These are phyloP conservation scores for Mycosarcoma mackinlayi DNA, from an alignment of 1,284 basidiomycete genomes.

Conservation along the genomic window DNA sequence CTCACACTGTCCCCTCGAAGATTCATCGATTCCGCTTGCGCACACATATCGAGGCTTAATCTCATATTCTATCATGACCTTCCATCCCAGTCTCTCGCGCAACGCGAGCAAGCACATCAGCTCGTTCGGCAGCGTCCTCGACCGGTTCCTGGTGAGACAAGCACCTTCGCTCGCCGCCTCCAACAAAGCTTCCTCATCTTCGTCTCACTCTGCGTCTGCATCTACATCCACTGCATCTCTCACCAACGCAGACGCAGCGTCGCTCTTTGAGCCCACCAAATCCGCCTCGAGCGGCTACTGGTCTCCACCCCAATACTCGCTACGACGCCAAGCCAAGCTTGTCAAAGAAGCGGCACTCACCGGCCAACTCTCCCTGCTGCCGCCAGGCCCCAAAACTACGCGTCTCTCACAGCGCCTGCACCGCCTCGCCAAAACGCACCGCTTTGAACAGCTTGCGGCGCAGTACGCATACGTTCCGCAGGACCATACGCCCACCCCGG, in stretches of 20 bases:
- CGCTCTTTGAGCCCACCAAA: conserved; percentile 29
- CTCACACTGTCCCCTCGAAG: no score
- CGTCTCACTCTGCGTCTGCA: background rate
- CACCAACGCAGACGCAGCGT: conserved; percentile 1
- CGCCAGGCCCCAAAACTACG: conserved; percentile 28
- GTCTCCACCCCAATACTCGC: conserved; percentile 48
- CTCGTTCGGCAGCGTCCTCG: conserved; percentile 28
- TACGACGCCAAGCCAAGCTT: conserved; percentile 52
- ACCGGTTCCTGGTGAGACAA: conserved; percentile 29
- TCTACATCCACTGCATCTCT: background rate
- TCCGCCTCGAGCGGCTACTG: conserved; percentile 40
- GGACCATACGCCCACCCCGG: background rate
- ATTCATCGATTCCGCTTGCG: no score
- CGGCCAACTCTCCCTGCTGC: conserved; percentile 21
- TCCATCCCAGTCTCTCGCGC: conserved; percentile 13
- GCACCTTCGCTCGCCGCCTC: background rate
- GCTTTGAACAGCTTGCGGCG: conserved; percentile 17
- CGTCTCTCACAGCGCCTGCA: conserved; percentile 23
- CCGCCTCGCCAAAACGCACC: conserved; percentile 21
- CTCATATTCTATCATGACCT: conserved; percentile 38
- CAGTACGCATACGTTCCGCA: conserved; percentile 32
- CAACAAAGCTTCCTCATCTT: conserved; percentile 6
- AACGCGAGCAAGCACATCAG: conserved; percentile 21
- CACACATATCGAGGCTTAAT: no score
- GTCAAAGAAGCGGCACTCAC: conserved; percentile 34